These are phyloP conservation scores for Globisporangium abappressorium DNA, from an alignment of 352 stramenopile genomes.

Conservation along the genomic window DNA sequence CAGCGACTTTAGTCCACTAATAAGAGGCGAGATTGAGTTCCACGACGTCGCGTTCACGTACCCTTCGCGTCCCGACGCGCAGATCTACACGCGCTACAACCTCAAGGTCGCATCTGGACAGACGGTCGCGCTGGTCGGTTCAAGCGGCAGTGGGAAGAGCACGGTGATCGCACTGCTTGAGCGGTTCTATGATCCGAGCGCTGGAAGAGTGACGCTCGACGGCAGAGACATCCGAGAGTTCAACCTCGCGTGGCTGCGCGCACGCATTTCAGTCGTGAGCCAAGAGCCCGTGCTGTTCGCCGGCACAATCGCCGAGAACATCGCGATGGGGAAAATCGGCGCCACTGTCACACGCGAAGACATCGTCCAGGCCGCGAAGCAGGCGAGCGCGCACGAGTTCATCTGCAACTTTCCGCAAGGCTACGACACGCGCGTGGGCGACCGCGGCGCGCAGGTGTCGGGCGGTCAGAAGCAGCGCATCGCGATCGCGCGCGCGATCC, in stretches of 20 bases:
- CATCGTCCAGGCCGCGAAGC: constrained; percentile 33
- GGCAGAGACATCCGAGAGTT: constrained; percentile 58
- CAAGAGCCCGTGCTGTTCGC: constrained; percentile 63
- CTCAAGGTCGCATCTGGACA: constrained; percentile 41
- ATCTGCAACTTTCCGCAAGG: constrained; percentile 83
- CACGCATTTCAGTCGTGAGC: constrained; percentile 82
- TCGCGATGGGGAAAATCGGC: constrained; percentile 36
- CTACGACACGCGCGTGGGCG: constrained; percentile 88
- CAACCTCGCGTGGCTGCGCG: constrained; percentile 61
- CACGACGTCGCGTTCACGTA: constrained; percentile 68
- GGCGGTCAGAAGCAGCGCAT: constrained; percentile 96
- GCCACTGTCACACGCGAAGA: constrained; percentile 17
- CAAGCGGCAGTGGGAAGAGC: constrained; percentile 59
- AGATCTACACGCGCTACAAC: constrained; percentile 37
- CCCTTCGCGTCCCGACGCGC: constrained; percentile 40
- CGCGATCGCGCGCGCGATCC: constrained; percentile 77
- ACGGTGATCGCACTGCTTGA: constrained; percentile 52
- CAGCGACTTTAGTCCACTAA: not conserved
- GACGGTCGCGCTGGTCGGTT: constrained; percentile 53
- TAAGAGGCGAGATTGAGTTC: constrained; percentile 70
- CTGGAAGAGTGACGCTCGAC: constrained; percentile 40
- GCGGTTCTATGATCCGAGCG: constrained; percentile 53
- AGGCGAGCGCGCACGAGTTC: constrained; percentile 28
- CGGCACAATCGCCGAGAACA: constrained; percentile 21
- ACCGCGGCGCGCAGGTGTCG: constrained; percentile 87